Evolutionary conservation across 345 rosid genomes (phyloP), one percentile per base, ranked within the genome.

Genomic region (Rhizophora mangle): DNA sequence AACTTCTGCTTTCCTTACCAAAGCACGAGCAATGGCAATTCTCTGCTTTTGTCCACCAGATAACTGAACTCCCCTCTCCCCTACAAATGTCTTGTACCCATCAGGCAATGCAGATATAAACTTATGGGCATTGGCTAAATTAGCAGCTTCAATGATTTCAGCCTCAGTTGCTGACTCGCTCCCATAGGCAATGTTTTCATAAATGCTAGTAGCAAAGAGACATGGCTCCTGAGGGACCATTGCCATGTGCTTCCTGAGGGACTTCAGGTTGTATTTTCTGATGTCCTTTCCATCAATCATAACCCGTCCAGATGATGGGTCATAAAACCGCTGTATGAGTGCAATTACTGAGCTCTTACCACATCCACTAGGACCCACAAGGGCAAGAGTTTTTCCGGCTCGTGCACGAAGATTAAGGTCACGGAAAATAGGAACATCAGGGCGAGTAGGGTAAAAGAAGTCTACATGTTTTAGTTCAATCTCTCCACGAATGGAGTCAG

Each of bases 11-110:
- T 92, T 92, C 71, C 96, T 81, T 26, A 92, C 82, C 0, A 95
- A 81, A 49, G 98, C 96, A 49, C 97, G 83, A 1, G 97, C 96
- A 34, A 90, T 82, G 5, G 94, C 96, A 3, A 90, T 82, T 72
- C 96, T 87, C 75, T 95, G 99, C 81, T 92, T 95, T 76, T 95
- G 96, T 19, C 99, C 97, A n/a, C 99, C 98, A 0, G 99, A 95
- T 34, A 95, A 86, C 63, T 90, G 99, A 49, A 88, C 90, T 6
- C 99, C 99, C 69, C 96, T 80, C 81, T 92, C 97, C 19, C 99
- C 99, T 0, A 90, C 99, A 21, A 64, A 86, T 3, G 99, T 95
- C 56, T 84, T 87, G 82, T 92, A 95, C 7, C 96, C 97, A 1
- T 92, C 90, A 0, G 97, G 99, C 32, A 95, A 66, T 19, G 85